Evolutionary conservation across 805 yeast genomes (phyloP), one percentile per base, ranked within the genome.

Genomic region (Limtongia smithiae): DNA sequence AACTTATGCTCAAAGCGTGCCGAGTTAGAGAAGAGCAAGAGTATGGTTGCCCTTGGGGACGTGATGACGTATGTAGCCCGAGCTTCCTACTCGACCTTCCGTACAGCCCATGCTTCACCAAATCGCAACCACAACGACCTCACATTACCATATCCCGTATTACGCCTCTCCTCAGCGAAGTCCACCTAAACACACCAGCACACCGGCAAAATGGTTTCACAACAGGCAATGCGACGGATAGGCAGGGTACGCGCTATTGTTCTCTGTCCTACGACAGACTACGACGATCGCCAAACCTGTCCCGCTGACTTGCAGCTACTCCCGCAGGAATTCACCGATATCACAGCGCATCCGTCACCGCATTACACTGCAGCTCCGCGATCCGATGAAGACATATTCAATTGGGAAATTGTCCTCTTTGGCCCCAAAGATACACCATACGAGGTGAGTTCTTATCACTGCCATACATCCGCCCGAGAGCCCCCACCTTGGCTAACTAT

Each of bases 341-440:
- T 57, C 22, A 24, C 43, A 6, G 30, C 35, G 4, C 91, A 85
- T 64, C 91, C 93, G 59, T 93, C 94, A 63, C 82, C 93, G 56
- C 82, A 88, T 33, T 86, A 93, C 67, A 85, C 94, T 17, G 95
- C 95, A 11, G 95, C 94, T 41, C 95, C 95, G 63, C 88, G 27
- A 27, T 38, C 83, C 39, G 95, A 94, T 41, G 93, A 85, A 60
- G 94, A 86, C 68, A 72, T 86, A 66, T 84, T 81, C 70, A 93
- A 85, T 72, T 87, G 95, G 95, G 93, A 86, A 71, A 94, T 94
- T 37, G 83, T 91, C 30, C 83, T 86, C 67, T 83, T 83, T 88
- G 95, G 95, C 37, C 95, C 95, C 46, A 79, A 90, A 60, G 94
- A 84, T 69, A 85, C 95, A 27, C 62, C 80, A 58, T 75, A 74